Evolutionary conservation across 108 stramenopile genomes (phyloP).

Genomic region (Cylindrotheca fusiformis): DNA sequence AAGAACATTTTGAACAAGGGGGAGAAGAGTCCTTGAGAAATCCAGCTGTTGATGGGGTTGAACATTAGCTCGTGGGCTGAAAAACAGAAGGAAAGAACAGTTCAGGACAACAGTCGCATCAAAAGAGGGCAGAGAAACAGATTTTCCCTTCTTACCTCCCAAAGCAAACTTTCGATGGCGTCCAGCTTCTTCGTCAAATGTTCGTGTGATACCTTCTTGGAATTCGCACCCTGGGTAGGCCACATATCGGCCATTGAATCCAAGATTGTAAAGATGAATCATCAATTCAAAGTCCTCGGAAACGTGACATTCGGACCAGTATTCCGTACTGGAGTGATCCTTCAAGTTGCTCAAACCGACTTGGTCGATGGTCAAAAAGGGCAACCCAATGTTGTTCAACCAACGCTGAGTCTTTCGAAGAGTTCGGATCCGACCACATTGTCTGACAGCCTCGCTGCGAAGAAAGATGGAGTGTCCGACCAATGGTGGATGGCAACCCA

Average conservation of each 20-base stretch:
- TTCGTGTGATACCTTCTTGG: slow-evolving; percentile 56
- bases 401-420: slow-evolving; percentile 51
- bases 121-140: too few species aligned
- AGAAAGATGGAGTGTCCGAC: slow-evolving; percentile 58
- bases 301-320: slow-evolving; percentile 48
- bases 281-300: slow-evolving; percentile 64
- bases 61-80: slow-evolving; percentile 59
- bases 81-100: too few species aligned
- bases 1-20: slow-evolving; percentile 47
- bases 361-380: slow-evolving; percentile 49
- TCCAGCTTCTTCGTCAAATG: slow-evolving; percentile 63
- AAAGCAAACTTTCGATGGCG: slow-evolving; percentile 50
- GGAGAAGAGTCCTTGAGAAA: slow-evolving; percentile 41
- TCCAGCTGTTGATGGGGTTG: slow-evolving; percentile 47
- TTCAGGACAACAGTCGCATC: too few species aligned
- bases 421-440: slow-evolving; percentile 51
- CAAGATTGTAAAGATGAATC: slow-evolving; percentile 57
- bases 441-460: slow-evolving; percentile 49
- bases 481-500: slow-evolving; percentile 55
- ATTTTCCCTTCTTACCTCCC: too few species aligned
- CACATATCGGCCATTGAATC: slow-evolving; percentile 58
- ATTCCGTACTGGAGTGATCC: slow-evolving; percentile 31
- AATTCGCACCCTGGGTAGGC: slow-evolving; percentile 57
- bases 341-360: slow-evolving; percentile 42
- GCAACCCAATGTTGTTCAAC: slow-evolving; percentile 49